Evolutionary conservation across 805 yeast species (phyloP).

Genomic region (Barnettozyma wickerhamii): DNA sequence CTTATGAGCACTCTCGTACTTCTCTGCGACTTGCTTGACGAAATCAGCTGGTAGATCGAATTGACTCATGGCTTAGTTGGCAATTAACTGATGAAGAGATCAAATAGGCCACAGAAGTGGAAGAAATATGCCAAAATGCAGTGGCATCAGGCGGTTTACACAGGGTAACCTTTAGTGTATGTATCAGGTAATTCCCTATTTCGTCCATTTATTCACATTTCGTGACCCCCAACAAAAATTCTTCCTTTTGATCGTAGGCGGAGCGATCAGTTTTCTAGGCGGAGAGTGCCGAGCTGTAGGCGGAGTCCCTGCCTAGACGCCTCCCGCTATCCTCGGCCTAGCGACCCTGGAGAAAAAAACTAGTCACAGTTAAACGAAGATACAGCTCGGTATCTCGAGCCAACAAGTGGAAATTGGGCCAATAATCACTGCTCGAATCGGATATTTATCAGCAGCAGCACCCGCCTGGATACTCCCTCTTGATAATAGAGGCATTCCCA

Average conservation of each 20-base stretch:
- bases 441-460: too few relatives aligned
- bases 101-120: neutral
- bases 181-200: neutral
- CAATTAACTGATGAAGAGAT: neutral
- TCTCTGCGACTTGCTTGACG: constrained; percentile 29
- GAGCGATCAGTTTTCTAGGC: too few relatives aligned
- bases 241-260: neutral
- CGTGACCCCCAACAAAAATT: neutral
- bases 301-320: neutral
- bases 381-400: too few relatives aligned
- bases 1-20: constrained; percentile 45
- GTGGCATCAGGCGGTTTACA: neutral
- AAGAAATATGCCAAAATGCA: neutral
- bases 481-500: too few relatives aligned
- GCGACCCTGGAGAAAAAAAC: neutral
- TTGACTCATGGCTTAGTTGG: constrained; percentile 16
- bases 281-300: too few relatives aligned
- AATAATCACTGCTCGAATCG: too few relatives aligned
- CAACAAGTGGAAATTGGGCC: too few relatives aligned
- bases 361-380: too few relatives aligned
- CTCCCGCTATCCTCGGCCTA: neutral
- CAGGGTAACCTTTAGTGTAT: too few relatives aligned
- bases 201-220: neutral
- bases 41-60: constrained; percentile 37
- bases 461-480: too few relatives aligned